phyloP scores from a whole-genome alignment of 2,329 filamentous ascomycete species.

The Neurospora sp. region DNA sequence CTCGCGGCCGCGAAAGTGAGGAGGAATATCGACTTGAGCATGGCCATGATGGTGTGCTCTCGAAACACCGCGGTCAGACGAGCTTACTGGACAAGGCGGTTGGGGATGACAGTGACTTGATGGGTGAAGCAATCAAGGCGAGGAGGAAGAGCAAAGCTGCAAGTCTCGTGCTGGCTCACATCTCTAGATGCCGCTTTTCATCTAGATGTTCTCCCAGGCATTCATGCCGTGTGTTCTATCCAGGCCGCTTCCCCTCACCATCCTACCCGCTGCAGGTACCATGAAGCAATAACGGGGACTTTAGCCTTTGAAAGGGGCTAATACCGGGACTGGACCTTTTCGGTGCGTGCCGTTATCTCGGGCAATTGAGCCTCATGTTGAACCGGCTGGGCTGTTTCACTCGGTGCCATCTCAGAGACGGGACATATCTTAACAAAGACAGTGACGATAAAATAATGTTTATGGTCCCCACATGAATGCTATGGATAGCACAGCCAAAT shows the following conservation, averaged over 20 bases:
- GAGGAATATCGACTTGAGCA: neutral
- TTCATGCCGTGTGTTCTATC: neutral
- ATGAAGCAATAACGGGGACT: neutral
- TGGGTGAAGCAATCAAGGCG: neutral
- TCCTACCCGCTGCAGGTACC: neutral
- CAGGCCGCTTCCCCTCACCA: neutral
- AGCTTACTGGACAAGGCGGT: neutral
- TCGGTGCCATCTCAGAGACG: neutral
- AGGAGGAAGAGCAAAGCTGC: neutral
- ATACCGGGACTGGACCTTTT: neutral
- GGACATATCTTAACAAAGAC: neutral
- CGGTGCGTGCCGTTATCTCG: neutral
- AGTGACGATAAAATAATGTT: neutral
- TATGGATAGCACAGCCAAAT: neutral
- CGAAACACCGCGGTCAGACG: neutral
- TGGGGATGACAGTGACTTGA: neutral
- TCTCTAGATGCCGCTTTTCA: neutral
- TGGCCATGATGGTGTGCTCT: neutral
- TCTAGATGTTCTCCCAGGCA: neutral
- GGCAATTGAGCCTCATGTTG: neutral
- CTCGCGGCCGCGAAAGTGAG: neutral
- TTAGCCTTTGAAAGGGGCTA: neutral
- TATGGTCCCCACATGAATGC: neutral
- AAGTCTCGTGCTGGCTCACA: neutral
- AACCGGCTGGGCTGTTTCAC: neutral